These are phyloP conservation scores for Stagonosporopsis cucurbitacearum DNA, from an alignment of 2,329 filamentous ascomycete species.

Conservation along the genomic window DNA sequence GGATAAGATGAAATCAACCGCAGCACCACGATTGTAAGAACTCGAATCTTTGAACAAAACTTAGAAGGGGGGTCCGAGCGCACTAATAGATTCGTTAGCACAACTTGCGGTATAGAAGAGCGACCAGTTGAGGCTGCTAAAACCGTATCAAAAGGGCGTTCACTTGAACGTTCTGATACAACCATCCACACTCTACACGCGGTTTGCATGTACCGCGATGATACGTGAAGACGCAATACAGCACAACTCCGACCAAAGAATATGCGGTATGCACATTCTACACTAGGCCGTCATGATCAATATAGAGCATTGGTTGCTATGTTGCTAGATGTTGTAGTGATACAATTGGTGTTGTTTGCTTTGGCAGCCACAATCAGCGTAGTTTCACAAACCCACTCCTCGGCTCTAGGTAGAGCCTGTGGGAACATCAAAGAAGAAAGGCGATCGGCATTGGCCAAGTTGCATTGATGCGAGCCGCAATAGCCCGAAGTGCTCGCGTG, in stretches of 20 bases:
- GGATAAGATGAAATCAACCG: not conserved
- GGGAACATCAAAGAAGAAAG: not conserved
- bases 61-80: not conserved
- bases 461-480: conserved; percentile 36
- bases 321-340: too few species aligned
- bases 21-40: not conserved
- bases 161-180: too few species aligned
- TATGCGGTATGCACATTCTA: not conserved
- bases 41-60: not conserved
- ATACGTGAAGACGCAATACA: not conserved
- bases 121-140: not conserved
- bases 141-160: not conserved
- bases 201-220: not conserved
- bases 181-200: not conserved
- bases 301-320: not conserved
- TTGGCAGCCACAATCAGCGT: not conserved
- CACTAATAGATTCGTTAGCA: not conserved
- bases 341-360: not conserved
- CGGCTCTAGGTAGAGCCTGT: not conserved
- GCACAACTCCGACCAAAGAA: not conserved
- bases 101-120: not conserved
- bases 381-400: not conserved
- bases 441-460: conserved; percentile 29
- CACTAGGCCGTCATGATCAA: not conserved
- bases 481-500: conserved; percentile 28